Evolutionary conservation across 345 rosid species (phyloP).

Genomic region (Citrus sp.): DNA sequence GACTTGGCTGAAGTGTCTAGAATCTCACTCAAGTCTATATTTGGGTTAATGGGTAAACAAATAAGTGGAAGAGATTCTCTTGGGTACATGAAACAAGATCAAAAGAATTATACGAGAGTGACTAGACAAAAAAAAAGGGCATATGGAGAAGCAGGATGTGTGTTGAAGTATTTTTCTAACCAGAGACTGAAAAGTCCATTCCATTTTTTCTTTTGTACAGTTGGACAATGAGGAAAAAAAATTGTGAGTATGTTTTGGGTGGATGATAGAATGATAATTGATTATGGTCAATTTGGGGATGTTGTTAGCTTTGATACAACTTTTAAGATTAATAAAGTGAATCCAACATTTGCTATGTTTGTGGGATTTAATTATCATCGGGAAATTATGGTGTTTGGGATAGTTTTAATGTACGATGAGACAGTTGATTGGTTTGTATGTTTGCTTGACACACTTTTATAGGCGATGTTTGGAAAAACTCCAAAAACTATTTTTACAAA

Average conservation of each 20-base stretch:
- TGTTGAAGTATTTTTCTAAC: background rate
- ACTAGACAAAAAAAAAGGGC: background rate
- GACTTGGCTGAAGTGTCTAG: background rate
- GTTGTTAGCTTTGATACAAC: background rate
- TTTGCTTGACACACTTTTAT: no score
- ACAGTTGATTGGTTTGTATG: no score
- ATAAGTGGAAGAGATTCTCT: background rate
- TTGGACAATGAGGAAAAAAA: background rate
- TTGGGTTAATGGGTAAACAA: background rate
- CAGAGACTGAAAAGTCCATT: background rate
- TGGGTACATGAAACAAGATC: background rate
- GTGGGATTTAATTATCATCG: conserved; percentile 8
- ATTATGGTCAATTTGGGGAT: conserved; percentile 12
- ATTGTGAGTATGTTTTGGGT: conserved; percentile 6
- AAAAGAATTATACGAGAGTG: background rate
- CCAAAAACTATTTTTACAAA: no score
- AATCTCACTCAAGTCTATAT: background rate
- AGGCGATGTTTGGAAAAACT: no score
- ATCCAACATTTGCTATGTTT: background rate
- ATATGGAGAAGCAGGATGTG: background rate
- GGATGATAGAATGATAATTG: background rate
- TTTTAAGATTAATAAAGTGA: background rate
- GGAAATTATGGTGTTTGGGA: background rate
- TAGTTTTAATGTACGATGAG: no score
- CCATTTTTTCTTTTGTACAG: background rate